Evolutionary conservation across 1,139 yeast genomes (phyloP).

Genomic region (Nakaseomyces sp.): DNA sequence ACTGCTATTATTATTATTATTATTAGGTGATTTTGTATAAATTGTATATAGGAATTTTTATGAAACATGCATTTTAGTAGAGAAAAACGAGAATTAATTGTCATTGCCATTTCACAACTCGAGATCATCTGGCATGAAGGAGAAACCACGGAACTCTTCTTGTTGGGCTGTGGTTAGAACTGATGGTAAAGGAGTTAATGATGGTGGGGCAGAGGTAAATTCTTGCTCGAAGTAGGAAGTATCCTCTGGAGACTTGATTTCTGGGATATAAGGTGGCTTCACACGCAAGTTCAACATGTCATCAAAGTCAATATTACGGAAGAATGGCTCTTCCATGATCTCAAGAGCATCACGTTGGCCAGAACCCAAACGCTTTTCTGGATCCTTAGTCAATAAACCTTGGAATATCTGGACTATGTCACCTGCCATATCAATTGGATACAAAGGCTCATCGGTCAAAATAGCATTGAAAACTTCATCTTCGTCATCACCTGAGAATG

Average conservation of each 20-base stretch:
- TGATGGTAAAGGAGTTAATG: slow-evolving; percentile 89
- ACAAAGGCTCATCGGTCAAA: slow-evolving; percentile 91
- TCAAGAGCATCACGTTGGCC: slow-evolving; percentile 85
- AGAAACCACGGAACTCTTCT: slow-evolving; percentile 94
- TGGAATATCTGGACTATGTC: slow-evolving; percentile 92
- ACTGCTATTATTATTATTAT: background rate
- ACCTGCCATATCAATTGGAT: slow-evolving; percentile 95
- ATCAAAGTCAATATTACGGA: slow-evolving; percentile 81
- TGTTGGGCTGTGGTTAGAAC: slow-evolving; percentile 81
- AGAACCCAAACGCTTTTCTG: slow-evolving; percentile 71
- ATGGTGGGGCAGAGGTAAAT: slow-evolving; percentile 90
- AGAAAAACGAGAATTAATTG: background rate
- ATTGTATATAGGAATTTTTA: background rate
- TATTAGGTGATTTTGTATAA: background rate
- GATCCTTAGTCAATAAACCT: slow-evolving; percentile 83
- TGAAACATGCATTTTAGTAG: background rate
- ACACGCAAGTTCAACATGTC: slow-evolving; percentile 67
- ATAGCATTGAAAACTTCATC: slow-evolving; percentile 98
- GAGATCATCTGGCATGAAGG: slow-evolving; percentile 65
- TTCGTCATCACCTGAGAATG: slow-evolving; percentile 96
- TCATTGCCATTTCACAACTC: slow-evolving; percentile 18
- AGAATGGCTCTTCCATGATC: slow-evolving; percentile 91
- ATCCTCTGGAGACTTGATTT: slow-evolving; percentile 77
- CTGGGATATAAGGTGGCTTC: slow-evolving; percentile 79
- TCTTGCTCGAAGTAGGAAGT: slow-evolving; percentile 91